Percentiles rank a stretch among this genome's conserved stretches.
phyloP scores from a whole-genome alignment of 208 protist genomes.

The Wallacemonas sp. region DNA sequence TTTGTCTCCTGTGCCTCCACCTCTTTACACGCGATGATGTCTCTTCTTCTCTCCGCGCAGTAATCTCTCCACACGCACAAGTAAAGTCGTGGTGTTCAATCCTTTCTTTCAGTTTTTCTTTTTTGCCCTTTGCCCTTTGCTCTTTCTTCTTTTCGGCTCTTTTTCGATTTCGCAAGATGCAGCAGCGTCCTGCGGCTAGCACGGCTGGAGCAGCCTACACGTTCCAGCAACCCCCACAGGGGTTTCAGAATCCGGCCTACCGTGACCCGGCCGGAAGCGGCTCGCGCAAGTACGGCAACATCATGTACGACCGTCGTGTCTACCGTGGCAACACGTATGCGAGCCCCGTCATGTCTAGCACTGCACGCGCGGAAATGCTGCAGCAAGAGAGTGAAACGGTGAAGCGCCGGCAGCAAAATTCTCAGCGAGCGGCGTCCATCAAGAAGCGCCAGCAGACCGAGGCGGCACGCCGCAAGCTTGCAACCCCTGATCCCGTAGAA shows the following conservation, averaged over 20 bases:
- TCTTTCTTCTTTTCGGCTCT: constrained; percentile 15
- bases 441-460: constrained; percentile 71
- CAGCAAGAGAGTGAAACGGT: constrained; percentile 59
- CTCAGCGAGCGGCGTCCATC: constrained; percentile 54
- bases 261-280: constrained; percentile 53
- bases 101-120: constrained; percentile 1
- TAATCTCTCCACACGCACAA: too few relatives aligned
- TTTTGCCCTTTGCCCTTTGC: constrained; percentile 3
- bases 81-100: too few relatives aligned
- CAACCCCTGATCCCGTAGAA: constrained; percentile 86
- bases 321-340: constrained; percentile 96
- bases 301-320: constrained; percentile 96
- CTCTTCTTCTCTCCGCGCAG: too few relatives aligned
- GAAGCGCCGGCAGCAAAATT: constrained; percentile 63
- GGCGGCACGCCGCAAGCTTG: constrained; percentile 49
- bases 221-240: constrained; percentile 88
- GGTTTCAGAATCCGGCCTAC: constrained; percentile 79
- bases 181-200: constrained; percentile 30
- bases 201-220: constrained; percentile 78
- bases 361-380: constrained; percentile 67
- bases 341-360: constrained; percentile 79
- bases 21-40: too few relatives aligned
- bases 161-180: constrained; percentile 2
- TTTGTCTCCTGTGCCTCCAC: too few relatives aligned
- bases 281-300: constrained; percentile 86